These are phyloP conservation scores for Bathelium albidoporum DNA, from an alignment of 495 filamentous ascomycete genomes.

Conservation along the genomic window DNA sequence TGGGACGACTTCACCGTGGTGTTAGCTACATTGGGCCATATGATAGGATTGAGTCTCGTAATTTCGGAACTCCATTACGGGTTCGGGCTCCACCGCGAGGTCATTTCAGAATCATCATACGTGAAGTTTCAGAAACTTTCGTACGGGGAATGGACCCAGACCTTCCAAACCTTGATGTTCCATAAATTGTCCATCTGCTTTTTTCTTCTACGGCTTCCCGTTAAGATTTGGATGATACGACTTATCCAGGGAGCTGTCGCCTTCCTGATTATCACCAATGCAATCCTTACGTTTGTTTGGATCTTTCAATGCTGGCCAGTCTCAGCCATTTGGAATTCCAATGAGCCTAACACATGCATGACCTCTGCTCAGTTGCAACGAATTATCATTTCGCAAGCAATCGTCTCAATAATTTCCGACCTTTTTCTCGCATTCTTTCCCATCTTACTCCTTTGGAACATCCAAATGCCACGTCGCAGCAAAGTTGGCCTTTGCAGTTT, in stretches of 20 bases:
- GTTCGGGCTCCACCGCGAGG: neutral
- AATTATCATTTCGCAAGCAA: neutral
- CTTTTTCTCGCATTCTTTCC: neutral
- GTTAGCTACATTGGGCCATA: neutral
- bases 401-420: neutral
- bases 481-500: neutral
- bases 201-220: constrained; percentile 62
- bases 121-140: neutral
- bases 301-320: neutral
- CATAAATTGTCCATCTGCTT: constrained; percentile 64
- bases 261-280: neutral
- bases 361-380: neutral
- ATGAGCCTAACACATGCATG: neutral
- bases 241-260: neutral
- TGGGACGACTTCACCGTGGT: neutral
- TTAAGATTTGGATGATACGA: constrained; percentile 36
- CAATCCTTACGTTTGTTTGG: neutral
- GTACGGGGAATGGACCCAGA: neutral
- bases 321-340: neutral
- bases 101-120: neutral
- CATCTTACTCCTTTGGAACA: neutral
- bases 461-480: neutral
- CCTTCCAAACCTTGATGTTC: constrained; percentile 31
- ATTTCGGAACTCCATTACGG: neutral
- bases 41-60: neutral